Conservation (phyloP, 1,139 yeast species). For the Candida glucosophila region DNA sequence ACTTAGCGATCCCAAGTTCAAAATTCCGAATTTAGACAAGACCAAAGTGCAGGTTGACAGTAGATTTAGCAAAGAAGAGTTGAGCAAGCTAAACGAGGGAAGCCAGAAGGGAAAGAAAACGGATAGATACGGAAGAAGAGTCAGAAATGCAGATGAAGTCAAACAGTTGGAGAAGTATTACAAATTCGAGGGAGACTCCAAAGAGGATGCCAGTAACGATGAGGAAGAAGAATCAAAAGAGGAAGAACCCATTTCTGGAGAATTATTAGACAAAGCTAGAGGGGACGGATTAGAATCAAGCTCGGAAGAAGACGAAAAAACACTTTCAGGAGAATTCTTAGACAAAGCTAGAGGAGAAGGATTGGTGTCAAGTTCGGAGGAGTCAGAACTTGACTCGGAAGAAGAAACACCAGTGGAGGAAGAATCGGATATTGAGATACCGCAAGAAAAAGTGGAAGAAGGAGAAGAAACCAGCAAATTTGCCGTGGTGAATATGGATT, state of each 20-base stretch:
- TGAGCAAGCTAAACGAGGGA: constrained; percentile 48
- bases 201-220: constrained; percentile 7
- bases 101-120: constrained; percentile 50
- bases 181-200: constrained; percentile 35
- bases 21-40: constrained; percentile 60
- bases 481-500: constrained; percentile 94
- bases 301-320: constrained; percentile 10
- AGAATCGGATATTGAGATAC: constrained; percentile 49
- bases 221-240: constrained; percentile 9
- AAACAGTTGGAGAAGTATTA: constrained; percentile 60
- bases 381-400: constrained; percentile 7
- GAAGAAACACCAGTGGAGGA: constrained; percentile 18
- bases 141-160: constrained; percentile 29
- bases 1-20: constrained; percentile 85
- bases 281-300: constrained; percentile 45
- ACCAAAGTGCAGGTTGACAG: constrained; percentile 76
- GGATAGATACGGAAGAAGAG: constrained; percentile 80
- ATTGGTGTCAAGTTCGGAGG: constrained; percentile 16
- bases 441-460: constrained; percentile 55
- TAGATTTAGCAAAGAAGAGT: constrained; percentile 71
- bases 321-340: constrained; percentile 5
- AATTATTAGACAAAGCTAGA: constrained; percentile 50
- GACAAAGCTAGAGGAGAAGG: constrained; percentile 73
- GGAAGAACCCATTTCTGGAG: constrained; percentile 3
- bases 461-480: constrained; percentile 78